Evolutionary conservation across 169 alveolate species (phyloP), one percentile per base, ranked within the genome.

Genomic region (Blepharisma undulans): DNA sequence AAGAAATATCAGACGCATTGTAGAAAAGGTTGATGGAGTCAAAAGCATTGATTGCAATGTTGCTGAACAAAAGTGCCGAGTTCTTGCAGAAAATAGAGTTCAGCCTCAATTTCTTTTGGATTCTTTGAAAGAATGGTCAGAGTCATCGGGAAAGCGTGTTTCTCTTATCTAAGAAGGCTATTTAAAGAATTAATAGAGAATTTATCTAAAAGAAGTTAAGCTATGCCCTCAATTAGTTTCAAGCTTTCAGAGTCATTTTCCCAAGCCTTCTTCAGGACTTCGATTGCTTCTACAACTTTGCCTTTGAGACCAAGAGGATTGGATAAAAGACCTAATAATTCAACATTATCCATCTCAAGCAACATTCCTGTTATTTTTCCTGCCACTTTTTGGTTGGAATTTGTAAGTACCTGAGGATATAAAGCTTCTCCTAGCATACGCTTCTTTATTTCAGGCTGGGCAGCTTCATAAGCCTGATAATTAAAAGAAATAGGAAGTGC

Each of bases 341-440:
- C 74, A 14, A 33, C 77, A 22, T 33, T 60, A 22, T 84, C 77
- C 79, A 84, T 84, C 30, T 34, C 77, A 22, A 84, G 89, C 27
- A 84, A 33, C 87, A 79, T 79, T 27, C 87, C 87, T 29, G 87
- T 79, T 25, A 79, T 79, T 79, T 79, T 79, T 4, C 87, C 87
- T 30, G 87, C 87, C 36, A 79, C 30, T 79, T 32, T 27, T 22
- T 79, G 61, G 72, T 79, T 79, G 19, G 87, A 29, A n/a, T 29
- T 30, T 22, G 29, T 79, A 27, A 29, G 61, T 21, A 79, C 71
- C 29, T 79, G 61, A 25, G 72, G 77, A 32, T 82, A 82, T 21
- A 82, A 30, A 36, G 27, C 34, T 82, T 82, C 89, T 33, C 89
- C 89, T 14, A 82, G 77, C 29, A 82, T 82, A 4, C 77, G 29